phyloP scores from a whole-genome alignment of 805 yeast genomes.

The Pichia rugopelliculosa region DNA sequence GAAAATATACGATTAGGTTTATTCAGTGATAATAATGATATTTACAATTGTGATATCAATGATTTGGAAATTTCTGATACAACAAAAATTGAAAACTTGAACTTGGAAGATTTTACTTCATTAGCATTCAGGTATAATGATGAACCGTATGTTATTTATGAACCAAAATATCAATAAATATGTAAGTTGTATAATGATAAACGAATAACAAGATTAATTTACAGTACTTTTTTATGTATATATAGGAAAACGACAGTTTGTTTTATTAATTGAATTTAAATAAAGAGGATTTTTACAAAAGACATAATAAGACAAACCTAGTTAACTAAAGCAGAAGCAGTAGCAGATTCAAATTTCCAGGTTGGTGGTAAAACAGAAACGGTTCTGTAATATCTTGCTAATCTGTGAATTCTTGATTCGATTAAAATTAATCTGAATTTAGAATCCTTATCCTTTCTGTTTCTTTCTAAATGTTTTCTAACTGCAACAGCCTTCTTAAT shows the following conservation, averaged over 20 bases:
- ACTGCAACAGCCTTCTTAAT: slow-evolving; percentile 99
- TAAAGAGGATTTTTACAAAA: slow-evolving; percentile 10
- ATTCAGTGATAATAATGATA: slow-evolving; percentile 31
- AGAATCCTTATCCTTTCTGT: slow-evolving; percentile 99
- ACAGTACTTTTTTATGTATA: no score
- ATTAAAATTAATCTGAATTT: slow-evolving; percentile 99
- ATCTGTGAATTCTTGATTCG: slow-evolving; percentile 99
- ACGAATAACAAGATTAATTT: no score
- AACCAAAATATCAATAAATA: slow-evolving; percentile 1
- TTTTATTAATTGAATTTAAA: slow-evolving; percentile 13
- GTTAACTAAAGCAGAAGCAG: slow-evolving; percentile 99
- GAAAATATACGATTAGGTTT: slow-evolving; percentile 32
- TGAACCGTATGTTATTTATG: slow-evolving; percentile 30
- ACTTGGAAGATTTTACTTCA: slow-evolving; percentile 34
- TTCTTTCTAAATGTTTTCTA: slow-evolving; percentile 99
- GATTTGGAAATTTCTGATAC: slow-evolving; percentile 23
- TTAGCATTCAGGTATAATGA: slow-evolving; percentile 34
- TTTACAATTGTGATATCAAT: slow-evolving; percentile 13
- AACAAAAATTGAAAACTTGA: slow-evolving; percentile 23
- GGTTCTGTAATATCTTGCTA: slow-evolving; percentile 99
- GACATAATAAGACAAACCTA: slow-evolving; percentile 36
- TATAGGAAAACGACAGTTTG: slow-evolving; percentile 7
- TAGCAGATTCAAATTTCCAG: slow-evolving; percentile 99
- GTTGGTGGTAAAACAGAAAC: slow-evolving; percentile 98
- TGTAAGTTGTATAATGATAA: background rate